Evolutionary conservation across 139 green algal species (phyloP), one percentile per base, ranked within the genome.

Genomic region (Micractinium conductrix): DNA sequence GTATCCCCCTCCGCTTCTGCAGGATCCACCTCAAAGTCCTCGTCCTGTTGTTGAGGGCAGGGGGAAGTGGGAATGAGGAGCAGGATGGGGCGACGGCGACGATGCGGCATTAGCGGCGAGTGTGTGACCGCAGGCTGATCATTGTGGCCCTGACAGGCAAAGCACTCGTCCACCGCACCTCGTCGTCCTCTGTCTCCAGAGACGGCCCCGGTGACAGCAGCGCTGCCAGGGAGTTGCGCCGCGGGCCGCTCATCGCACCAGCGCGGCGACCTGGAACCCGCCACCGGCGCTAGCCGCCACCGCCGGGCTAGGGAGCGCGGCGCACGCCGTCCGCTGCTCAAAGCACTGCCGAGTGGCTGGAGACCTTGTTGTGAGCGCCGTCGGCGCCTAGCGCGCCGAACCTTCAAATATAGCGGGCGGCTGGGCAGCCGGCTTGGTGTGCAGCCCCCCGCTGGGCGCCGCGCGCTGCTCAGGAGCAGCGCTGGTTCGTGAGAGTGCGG

Each of bases 161-260:
- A 21, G 53, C 53, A 14, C 2, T 62, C 53, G 8, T 21, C 53
- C n/a, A 8, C 5, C 68, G 7, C 78, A 83, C 78, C 78, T 80
- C 80, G n/a, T 85, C 80, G 58, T 85, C 80, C 70, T 85, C 80
- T 30, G 80, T 79, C 26, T 80, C 80, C 50, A 85, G 53, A 2
- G 80, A 85, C 16, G 80, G 80, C 0, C 80, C 80, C 2, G 80
- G 80, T 1, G 80, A 85, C 28, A 85, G 71, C 70, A 85, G 9
- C 22, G 55, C 70, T 38, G 38, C 24, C 30, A 85, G 48, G 0
- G 69, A 24, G 40, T 71, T 50, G 38, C 58, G 40, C 1, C 40
- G 37, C 3, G 28, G 76, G 40, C 28, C 70, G 10, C 19, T 12
- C 70, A 78, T 78, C 4, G 68, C n/a, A n/a, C n/a, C n/a, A n/a